Percentiles rank a stretch among this genome's conserved stretches.
Conservation (phyloP, 108 stramenopile genomes). For the Nannochloropsis salina region DNA sequence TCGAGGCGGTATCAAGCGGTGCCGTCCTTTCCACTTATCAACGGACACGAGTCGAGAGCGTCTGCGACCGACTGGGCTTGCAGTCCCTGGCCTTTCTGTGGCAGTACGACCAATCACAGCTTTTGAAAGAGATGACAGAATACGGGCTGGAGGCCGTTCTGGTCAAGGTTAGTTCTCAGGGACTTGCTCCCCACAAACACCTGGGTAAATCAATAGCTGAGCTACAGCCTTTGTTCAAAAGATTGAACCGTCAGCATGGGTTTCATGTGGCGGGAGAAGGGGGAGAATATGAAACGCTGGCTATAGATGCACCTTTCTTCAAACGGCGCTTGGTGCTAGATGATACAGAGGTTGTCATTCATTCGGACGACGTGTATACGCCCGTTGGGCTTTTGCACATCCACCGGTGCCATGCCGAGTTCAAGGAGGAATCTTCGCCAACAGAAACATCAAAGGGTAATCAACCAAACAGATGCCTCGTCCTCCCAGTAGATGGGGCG, state of each 20-base stretch:
- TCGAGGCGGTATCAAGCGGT: constrained; percentile 79
- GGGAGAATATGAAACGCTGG: constrained; percentile 95
- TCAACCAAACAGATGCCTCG: not conserved
- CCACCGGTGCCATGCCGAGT: constrained; percentile 66
- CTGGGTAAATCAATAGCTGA: constrained; percentile 45
- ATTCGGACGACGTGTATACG: constrained; percentile 64
- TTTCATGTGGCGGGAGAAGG: constrained; percentile 95
- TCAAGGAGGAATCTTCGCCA: constrained; percentile 49
- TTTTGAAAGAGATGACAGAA: constrained; percentile 53
- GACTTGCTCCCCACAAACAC: constrained; percentile 53
- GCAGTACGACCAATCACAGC: constrained; percentile 51
- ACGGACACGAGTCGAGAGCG: constrained; percentile 83
- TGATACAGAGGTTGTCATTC: constrained; percentile 52
- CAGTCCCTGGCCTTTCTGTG: constrained; percentile 79
- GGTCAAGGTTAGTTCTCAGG: constrained; percentile 55
- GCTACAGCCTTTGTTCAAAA: constrained; percentile 34
- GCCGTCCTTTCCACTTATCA: constrained; percentile 97
- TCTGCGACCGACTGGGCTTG: constrained; percentile 80
- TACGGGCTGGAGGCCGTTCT: constrained; percentile 50
- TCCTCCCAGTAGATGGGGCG: not conserved
- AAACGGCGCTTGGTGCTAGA: constrained; percentile 71
- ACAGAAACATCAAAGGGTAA: not conserved
- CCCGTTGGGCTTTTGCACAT: constrained; percentile 73
- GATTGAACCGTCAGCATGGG: constrained; percentile 68
- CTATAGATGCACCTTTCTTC: constrained; percentile 75